Base-by-base conservation (phyloP, 495 filamentous ascomycete genomes). In the Bryoglossum gracile region DNA sequence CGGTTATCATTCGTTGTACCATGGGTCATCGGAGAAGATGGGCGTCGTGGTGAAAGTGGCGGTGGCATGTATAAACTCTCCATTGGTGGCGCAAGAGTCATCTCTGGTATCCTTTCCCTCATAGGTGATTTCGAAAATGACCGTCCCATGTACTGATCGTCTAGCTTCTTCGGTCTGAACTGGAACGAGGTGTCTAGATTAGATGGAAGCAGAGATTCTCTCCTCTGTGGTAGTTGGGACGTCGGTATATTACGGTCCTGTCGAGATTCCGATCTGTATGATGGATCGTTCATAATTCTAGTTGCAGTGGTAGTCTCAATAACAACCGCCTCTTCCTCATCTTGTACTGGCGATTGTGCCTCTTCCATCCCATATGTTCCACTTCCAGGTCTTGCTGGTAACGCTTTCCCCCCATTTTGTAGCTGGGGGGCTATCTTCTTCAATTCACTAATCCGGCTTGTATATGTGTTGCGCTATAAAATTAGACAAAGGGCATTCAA, bases 371-470 rank as follows among this genome's bases (percentile, higher is more conserved):
- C 72, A 26, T 75, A 81, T 45, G 84, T 81, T 59, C 80, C 76
- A 57, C 83, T 87, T 42, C 82, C 74, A 8, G 92, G 92, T 23
- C 89, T 74, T 30, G 81, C 74, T 10, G 91, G 91, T 13, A 95
- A 69, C 25, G 82, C 83, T 58, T 89, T 90, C 23, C 75, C 76
- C 52, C 80, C 75, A 28, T 70, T 58, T 39, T 66, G 50, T 33
- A 74, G 65, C 44, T 80, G 71, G 8, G 81, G 75, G 23, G 84
- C 77, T 56, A 89, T 72, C 21, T 78, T 77, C 57, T 81, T 76
- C 11, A 98, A 74, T 58, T 98, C 91, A 24, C 77, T 79, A 43
- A 97, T 91, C 46, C 92, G 83, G 43, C 78, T 86, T 44, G 81
- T 85, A 64, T 98, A 97, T 1, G 91, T 95, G 50, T 83, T 79